Base-by-base conservation (phyloP, 2,329 filamentous ascomycete genomes). In the Coniochaeta prunicola region DNA sequence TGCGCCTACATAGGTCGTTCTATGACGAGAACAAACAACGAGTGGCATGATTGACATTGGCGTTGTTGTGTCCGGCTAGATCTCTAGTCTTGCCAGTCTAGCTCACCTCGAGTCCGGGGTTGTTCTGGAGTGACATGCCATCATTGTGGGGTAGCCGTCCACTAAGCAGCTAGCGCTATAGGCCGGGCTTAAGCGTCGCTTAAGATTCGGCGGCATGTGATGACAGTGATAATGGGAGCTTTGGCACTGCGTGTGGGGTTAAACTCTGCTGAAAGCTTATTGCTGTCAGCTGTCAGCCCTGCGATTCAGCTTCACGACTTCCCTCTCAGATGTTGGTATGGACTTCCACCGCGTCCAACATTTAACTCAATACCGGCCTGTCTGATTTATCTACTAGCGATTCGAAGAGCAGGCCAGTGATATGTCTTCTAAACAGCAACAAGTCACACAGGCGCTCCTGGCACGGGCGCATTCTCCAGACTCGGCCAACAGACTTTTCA, bases 391-490 rank as follows among this genome's bases (percentile, higher is more conserved):
- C 19, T 5, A 38, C 19, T 4, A n/a, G n/a, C n/a, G n/a, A n/a
- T n/a, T n/a, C n/a, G n/a, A n/a, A n/a, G n/a, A n/a, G n/a, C n/a
- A n/a, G n/a, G n/a, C n/a, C n/a, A n/a, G n/a, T n/a, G n/a, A n/a
- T n/a, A 50, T 50, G 45, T 3, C 45, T 8, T 50, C 64, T 40
- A 66, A 67, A 53, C 59, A 67, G 38, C 73, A 76, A 57, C 68
- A 74, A 50, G 69, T 83, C 10, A 86, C 84, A 0, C 80, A 85
- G 63, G 75, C 80, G 8, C 85, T 97, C 56, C 87, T 97, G 57
- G 74, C 81, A 6, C 87, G 90, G 66, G 91, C 91, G 10, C 91
- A 96, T 74, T 88, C 90, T 2, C 87, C 91, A 28, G 81, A 88
- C 63, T 86, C 83, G 59, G 84, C 87, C 58, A 76, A 78, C 34